Base-by-base conservation (phyloP, 2,329 filamentous ascomycete species). In the Zopfia rhizophila region DNA sequence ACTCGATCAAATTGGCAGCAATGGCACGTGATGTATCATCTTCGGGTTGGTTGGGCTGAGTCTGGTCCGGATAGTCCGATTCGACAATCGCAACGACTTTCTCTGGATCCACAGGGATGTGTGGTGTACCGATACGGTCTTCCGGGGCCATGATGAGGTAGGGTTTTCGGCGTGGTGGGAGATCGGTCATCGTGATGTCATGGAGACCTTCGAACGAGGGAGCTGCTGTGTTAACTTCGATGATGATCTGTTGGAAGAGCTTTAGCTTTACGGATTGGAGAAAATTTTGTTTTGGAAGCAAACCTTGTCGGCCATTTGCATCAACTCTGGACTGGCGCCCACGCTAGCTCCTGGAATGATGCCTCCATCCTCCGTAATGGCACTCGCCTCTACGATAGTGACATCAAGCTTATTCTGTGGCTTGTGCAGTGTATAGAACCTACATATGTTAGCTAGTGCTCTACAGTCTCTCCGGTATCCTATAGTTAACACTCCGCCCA, bases 241-340 rank as follows among this genome's bases (percentile, higher is more conserved):
- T 90, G 65, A 96, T 91, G 74, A 96, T 84, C 82, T 69, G 41
- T 5, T 5, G 8, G 24, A 8, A 16, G 27, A 21, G 24, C 13
- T 10, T 8, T 24, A 8, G 24, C n/a, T n/a, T 8, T 8, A 8
- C n/a, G 24, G 8, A 8, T n/a, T 27, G 8, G 24, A 17, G 18
- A n/a, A 7, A 7, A 17, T 24, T 31, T 6, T 13, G 18, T 30
- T 7, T 29, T 28, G 14, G 6, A 24, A n/a, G 24, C 56, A 23
- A 63, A 82, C 81, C 78, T 96, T 96, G 70, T 96, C 90, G 38
- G 91, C 90, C 84, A 95, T 90, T 74, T 96, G 90, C 36, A 96
- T 81, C 41, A 96, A 80, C 72, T 96, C 91, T 4, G 91, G 91
- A 3, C 87, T 89, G 10, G 91, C 91, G 42, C 91, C 91, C 18